Evolutionary conservation across 805 yeast genomes (phyloP).

Genomic region (Cyberlindnera amylophila): DNA sequence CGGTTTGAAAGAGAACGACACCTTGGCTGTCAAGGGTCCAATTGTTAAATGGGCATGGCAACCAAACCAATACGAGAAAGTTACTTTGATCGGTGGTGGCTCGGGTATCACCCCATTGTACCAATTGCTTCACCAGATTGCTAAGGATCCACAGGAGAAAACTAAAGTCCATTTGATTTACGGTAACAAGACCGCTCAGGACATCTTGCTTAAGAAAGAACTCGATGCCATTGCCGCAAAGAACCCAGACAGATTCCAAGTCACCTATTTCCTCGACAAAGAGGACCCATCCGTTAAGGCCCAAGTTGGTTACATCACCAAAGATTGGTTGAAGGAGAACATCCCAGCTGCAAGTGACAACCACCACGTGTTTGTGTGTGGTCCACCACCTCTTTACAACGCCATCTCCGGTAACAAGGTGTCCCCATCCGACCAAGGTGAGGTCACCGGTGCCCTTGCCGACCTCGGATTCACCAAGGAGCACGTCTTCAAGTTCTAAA

Average conservation of each 20-base stretch:
- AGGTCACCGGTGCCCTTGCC: slow-evolving; percentile 78
- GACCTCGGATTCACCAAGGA: slow-evolving; percentile 87
- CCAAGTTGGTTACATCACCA: slow-evolving; percentile 69
- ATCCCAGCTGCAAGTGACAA: slow-evolving; percentile 66
- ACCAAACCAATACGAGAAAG: slow-evolving; percentile 76
- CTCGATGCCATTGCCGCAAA: slow-evolving; percentile 63
- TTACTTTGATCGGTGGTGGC: slow-evolving; percentile 92
- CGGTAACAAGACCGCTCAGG: slow-evolving; percentile 75
- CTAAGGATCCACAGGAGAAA: slow-evolving; percentile 78
- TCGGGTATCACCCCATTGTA: slow-evolving; percentile 94
- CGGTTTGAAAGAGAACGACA: slow-evolving; percentile 70
- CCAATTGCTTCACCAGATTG: slow-evolving; percentile 76
- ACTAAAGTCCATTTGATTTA: slow-evolving; percentile 82
- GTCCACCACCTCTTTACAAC: slow-evolving; percentile 89
- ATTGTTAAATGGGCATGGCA: slow-evolving; percentile 86
- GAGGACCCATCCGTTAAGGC: slow-evolving; percentile 42
- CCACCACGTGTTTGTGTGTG: slow-evolving; percentile 83
- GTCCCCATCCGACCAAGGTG: slow-evolving; percentile 93
- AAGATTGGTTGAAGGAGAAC: slow-evolving; percentile 60
- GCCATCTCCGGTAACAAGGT: slow-evolving; percentile 83
- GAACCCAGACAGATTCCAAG: slow-evolving; percentile 73
- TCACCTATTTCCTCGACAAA: slow-evolving; percentile 78
- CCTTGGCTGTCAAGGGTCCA: slow-evolving; percentile 92
- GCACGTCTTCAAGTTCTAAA: slow-evolving; percentile 82
- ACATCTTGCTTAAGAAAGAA: slow-evolving; percentile 75